Evolutionary conservation across 2,329 filamentous ascomycete species (phyloP).

Genomic region (Alternaria sp.): DNA sequence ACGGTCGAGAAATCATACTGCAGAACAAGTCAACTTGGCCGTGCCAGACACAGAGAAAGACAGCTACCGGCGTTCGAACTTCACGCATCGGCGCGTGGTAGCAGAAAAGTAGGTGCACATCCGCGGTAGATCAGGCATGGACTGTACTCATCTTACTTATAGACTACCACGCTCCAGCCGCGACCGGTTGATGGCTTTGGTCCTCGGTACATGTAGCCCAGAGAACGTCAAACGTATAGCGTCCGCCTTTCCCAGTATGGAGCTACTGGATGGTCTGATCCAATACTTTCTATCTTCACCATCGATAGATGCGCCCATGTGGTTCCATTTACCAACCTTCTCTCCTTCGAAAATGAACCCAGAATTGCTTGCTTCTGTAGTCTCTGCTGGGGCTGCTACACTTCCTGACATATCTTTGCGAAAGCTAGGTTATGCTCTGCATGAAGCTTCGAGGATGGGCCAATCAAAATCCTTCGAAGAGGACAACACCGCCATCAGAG

Average conservation of each 20-base stretch:
- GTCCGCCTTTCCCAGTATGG: slow-evolving; percentile 68
- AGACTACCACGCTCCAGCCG: slow-evolving; percentile 51
- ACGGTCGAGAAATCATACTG: slow-evolving; percentile 34
- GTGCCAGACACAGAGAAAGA: slow-evolving; percentile 48
- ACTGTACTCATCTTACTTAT: not conserved
- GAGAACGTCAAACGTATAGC: slow-evolving; percentile 61
- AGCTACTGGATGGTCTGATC: slow-evolving; percentile 67
- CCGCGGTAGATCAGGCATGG: not conserved
- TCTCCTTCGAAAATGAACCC: slow-evolving; percentile 63
- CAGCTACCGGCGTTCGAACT: slow-evolving; percentile 41
- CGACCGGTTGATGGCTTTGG: slow-evolving; percentile 70
- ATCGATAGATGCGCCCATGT: slow-evolving; percentile 64
- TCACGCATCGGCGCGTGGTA: slow-evolving; percentile 49
- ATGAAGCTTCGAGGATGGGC: slow-evolving; percentile 57
- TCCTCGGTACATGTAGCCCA: slow-evolving; percentile 66
- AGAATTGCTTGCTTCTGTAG: slow-evolving; percentile 67
- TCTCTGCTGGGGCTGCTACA: slow-evolving; percentile 67
- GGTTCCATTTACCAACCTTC: slow-evolving; percentile 69
- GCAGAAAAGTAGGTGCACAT: slow-evolving; percentile 42
- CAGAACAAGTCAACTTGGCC: slow-evolving; percentile 51
- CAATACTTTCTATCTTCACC: slow-evolving; percentile 68
- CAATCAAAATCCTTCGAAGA: slow-evolving; percentile 55
- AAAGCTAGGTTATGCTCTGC: slow-evolving; percentile 65
- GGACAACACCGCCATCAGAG: slow-evolving; percentile 60
- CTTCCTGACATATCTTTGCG: slow-evolving; percentile 65